Evolutionary conservation across 148 eudicot species (phyloP).

Genomic region (Salicornia ramosissima): DNA sequence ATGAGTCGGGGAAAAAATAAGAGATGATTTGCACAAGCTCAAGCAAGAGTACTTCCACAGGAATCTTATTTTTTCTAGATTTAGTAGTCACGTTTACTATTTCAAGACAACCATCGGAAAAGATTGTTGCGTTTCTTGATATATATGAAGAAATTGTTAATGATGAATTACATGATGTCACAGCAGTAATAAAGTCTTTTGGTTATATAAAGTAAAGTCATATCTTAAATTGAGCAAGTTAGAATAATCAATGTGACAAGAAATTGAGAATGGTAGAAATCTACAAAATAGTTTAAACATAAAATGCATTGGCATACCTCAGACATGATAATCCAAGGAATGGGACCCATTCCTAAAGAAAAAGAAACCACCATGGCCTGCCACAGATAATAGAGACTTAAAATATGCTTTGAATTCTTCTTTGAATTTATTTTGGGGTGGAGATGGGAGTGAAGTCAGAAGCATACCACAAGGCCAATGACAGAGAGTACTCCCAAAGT

Average conservation of each 20-base stretch:
- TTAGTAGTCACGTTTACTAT: too few species aligned
- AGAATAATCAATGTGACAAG: too few species aligned
- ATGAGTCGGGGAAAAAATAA: neutral
- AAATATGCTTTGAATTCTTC: neutral
- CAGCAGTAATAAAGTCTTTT: too few species aligned
- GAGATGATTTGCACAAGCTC: neutral
- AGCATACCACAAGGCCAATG: slow-evolving; percentile 67
- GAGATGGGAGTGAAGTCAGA: neutral
- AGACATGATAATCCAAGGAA: slow-evolving; percentile 96
- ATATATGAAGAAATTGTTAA: too few species aligned
- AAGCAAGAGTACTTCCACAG: too few species aligned
- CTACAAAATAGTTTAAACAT: neutral
- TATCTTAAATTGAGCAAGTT: too few species aligned
- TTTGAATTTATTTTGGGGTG: neutral
- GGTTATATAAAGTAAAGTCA: too few species aligned
- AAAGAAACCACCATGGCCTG: slow-evolving; percentile 67
- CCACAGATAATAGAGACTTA: slow-evolving; percentile 7
- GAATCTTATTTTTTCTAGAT: too few species aligned
- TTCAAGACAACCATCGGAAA: too few species aligned
- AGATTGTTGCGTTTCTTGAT: too few species aligned
- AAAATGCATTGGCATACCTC: slow-evolving; percentile 49
- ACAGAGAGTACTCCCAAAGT: slow-evolving; percentile 53
- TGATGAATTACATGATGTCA: too few species aligned
- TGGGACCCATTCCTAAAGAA: slow-evolving; percentile 72
- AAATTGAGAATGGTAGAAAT: too few species aligned